Evolutionary conservation across 2,329 filamentous ascomycete species (phyloP), one percentile per base, ranked within the genome.

Genomic region (Eutypa lata): DNA sequence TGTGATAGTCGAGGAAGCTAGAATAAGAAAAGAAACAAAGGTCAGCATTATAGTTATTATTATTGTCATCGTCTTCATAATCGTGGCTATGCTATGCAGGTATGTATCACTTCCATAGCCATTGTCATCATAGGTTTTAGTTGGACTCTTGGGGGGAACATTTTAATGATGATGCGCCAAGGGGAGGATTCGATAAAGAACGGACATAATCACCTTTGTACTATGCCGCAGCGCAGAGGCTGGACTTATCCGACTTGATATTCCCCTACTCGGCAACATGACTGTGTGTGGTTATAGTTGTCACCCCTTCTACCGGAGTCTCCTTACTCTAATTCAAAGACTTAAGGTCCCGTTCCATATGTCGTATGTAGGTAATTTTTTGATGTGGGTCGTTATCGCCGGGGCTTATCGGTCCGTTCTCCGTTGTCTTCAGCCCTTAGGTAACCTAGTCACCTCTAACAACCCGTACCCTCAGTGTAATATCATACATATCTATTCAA

Each of bases 231-330:
- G 62, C 63, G 70, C 72, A 58, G 76, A 67, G 58, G 74, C 70
- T 50, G 74, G 72, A 64, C 69, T 68, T 53, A 75, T 72, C 69
- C 42, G 21, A 28, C 73, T 76, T 56, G 75, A 71, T 51, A 83
- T 62, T 60, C 79, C 77, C 75, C 76, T 76, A 60, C 78, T 77
- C 65, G 78, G 76, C 65, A 84, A 71, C 81, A 85, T 85, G 61
- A 63, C 49, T 53, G 46, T 51, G 56, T n/a, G 44, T 54, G 50
- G 49, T 35, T 52, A 43, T 48, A 49, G 48, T 50, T 55, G 14
- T 16, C 6, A 38, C 6, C 35, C 35, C 35, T 38, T 38, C 35
- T 7, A 16, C 35, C 6, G 13, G n/a, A 28, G 10, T 16, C 19
- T 45, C 22, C 26, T 31, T 31, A 10, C 10, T 10, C 10, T 10